Evolutionary conservation across 441 rosid species (phyloP), one percentile per base, ranked within the genome.

Genomic region (Raphanus hybrid): DNA sequence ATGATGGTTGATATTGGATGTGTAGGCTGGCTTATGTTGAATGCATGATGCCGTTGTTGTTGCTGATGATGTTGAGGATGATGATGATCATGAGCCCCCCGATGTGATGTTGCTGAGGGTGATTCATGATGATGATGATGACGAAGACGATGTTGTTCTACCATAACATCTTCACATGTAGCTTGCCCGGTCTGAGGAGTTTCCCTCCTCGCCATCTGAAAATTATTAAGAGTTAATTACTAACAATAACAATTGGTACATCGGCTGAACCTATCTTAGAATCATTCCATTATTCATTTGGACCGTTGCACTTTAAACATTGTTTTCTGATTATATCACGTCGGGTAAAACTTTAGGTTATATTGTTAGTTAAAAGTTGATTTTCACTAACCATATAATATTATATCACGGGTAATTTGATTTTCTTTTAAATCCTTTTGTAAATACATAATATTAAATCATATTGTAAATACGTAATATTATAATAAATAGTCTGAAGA

Each of bases 1-100:
- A 92, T 89, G 77, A 92, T 85, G 78, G 91, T 75, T 26, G 99
- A 90, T 77, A 93, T 86, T n/a, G 98, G 91, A 85, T 87, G 92
- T 9, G 97, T 90, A 73, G 98, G 97, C 84, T 89, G 83, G 83
- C 85, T 88, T 71, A 92, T 86, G 74, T 96, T 97, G 85, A 88
- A 92, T 45, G 94, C 92, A 39, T 69, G 82, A 34, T 74, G 97
- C 35, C 5, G 85, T 74, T 27, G 94, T 76, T 63, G 76, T 9
- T 75, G 78, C 0, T 74, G 81, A 3, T 68, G 82, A 55, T 55
- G 61, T 55, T 55, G 61, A n/a, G 27, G 73, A 60, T 60, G 64
- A 16, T 60, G 64, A n/a, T 58, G 73, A 1, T 85, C 89, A 3
- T 87, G 93, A 65, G 63, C 64, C 64, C 78, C 52, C 14, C 84